phyloP scores from a whole-genome alignment of 495 filamentous ascomycete genomes.

The Friedmanniomyces endolithicus region DNA sequence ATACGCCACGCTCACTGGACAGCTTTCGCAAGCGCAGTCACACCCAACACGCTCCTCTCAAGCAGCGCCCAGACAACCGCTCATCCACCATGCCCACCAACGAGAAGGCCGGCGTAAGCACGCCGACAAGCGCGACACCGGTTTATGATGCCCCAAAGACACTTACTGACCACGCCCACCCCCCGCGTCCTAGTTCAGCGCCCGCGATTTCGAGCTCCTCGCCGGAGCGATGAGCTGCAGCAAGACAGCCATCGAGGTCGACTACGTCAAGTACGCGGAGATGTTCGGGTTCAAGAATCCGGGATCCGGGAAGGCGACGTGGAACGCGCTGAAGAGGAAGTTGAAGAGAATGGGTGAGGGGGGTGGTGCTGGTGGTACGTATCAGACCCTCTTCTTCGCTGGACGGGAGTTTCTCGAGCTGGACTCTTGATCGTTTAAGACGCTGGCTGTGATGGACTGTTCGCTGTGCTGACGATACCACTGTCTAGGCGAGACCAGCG shows the following conservation, averaged over 20 bases:
- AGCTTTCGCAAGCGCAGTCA: too few relatives aligned
- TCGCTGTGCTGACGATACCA: neutral
- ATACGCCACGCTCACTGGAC: too few relatives aligned
- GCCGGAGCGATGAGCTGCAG: neutral
- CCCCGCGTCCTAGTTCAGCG: neutral
- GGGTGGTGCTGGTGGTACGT: neutral
- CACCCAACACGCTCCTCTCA: neutral
- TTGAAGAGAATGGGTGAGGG: neutral
- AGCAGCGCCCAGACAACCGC: neutral
- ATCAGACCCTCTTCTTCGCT: neutral
- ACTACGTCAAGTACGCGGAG: conserved; percentile 4
- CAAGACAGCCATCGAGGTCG: conserved; percentile 5
- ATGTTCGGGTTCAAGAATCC: conserved; percentile 6
- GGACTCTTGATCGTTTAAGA: neutral
- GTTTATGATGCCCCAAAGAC: neutral
- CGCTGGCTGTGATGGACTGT: neutral
- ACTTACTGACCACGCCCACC: neutral
- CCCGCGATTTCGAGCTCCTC: conserved; percentile 7
- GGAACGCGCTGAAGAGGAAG: conserved; percentile 12
- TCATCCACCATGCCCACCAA: too few relatives aligned
- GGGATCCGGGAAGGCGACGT: conserved; percentile 5
- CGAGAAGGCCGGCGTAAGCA: too few relatives aligned
- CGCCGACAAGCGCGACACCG: too few relatives aligned
- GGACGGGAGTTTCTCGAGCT: neutral
- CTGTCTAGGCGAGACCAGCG: neutral